A percentile compares a stretch with the other conserved stretches of the same genome.
These are phyloP conservation scores for Salinomyces thailandicus DNA, from an alignment of 2,329 filamentous ascomycete genomes.

Conservation along the genomic window DNA sequence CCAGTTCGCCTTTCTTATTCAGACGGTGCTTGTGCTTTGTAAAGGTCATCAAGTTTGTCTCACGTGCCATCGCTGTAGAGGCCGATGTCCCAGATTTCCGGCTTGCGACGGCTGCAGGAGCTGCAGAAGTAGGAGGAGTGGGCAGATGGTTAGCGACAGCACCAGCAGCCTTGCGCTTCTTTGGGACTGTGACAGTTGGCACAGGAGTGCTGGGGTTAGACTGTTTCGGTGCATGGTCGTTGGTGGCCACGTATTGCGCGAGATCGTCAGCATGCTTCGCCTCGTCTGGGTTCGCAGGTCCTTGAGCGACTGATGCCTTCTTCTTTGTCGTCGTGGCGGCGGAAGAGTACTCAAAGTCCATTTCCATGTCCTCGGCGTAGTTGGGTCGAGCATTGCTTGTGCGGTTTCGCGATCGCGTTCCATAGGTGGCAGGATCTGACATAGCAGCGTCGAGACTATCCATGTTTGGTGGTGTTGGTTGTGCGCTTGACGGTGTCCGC, in stretches of 20 bases:
- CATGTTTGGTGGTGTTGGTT: slow-evolving; percentile 9
- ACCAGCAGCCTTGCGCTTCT: slow-evolving; percentile 73
- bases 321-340: slow-evolving; percentile 27
- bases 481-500: slow-evolving; percentile 14
- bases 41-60: slow-evolving; percentile 85
- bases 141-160: slow-evolving; percentile 20
- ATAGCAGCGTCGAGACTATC: slow-evolving; percentile 18
- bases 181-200: slow-evolving; percentile 49
- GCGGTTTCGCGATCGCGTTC: slow-evolving; percentile 87
- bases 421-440: slow-evolving; percentile 52
- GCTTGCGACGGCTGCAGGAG: slow-evolving; percentile 16
- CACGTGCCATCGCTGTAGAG: slow-evolving; percentile 37
- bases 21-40: slow-evolving; percentile 58
- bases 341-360: slow-evolving; percentile 64
- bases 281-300: slow-evolving; percentile 7
- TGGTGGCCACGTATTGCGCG: slow-evolving; percentile 6
- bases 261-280: slow-evolving; percentile 8
- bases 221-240: slow-evolving; percentile 12
- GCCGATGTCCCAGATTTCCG: slow-evolving; percentile 30
- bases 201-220: slow-evolving; percentile 45
- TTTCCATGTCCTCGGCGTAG: slow-evolving; percentile 90
- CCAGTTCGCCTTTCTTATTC: slow-evolving; percentile 61
- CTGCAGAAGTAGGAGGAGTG: slow-evolving; percentile 14
- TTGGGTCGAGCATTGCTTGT: slow-evolving; percentile 71
- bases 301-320: slow-evolving; percentile 7